Base-by-base conservation (phyloP, 2,329 filamentous ascomycete species). In the Aspergillus eucalypticola region DNA sequence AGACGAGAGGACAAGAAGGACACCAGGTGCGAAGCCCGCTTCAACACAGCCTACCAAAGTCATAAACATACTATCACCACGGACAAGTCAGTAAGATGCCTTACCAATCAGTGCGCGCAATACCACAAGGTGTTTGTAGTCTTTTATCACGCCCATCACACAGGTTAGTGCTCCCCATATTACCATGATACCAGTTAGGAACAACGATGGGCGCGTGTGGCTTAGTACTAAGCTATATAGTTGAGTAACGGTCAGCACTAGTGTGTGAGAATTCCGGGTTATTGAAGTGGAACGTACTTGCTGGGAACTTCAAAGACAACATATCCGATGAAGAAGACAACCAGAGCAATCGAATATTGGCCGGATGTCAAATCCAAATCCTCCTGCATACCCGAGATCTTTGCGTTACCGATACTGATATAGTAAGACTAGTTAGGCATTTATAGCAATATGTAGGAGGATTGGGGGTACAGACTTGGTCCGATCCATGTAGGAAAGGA, bases 311-410 rank as follows among this genome's bases (percentile, higher is more conserved):
- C 82, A 63, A 82, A 84, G 13, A 82, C 65, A 41, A 86, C 78
- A 66, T 86, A 84, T 35, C 73, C 75, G 58, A 82, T 76, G 66
- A 84, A 85, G 73, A 85, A 86, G 5, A 86, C 80, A 1, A 84
- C 78, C 17, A 86, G 68, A 2, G 79, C 72, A 61, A 82, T 77
- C 1, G 78, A 80, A 67, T 85, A 86, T 65, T 84, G 71, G 60
- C 76, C 75, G 3, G 81, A 70, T 2, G 59, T 64, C 23, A 69
- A 29, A 10, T 61, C 46, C 1, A 70, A 54, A 39, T 69, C 68
- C 5, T 25, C 42, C 32, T 66, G 56, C 66, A 70, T 68, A 1
- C 68, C 68, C 8, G 65, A 67, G 8, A 68, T 66, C 44, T 70
- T 70, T 46, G 68, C 67, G 55, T 69, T 69, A n/a, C 67, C 65